phyloP scores from a whole-genome alignment of 305 asterid genomes.

The Solanum hybrid region DNA sequence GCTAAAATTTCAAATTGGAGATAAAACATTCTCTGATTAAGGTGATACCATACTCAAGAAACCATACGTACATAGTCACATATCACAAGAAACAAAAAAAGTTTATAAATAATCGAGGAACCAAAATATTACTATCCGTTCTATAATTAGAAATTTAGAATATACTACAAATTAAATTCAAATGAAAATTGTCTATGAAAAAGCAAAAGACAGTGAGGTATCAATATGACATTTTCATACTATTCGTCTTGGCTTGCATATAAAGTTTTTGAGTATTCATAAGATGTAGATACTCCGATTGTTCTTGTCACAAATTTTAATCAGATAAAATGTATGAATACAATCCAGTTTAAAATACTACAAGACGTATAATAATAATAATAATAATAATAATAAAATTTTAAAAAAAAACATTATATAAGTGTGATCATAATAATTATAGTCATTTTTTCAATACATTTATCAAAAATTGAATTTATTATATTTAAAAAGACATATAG shows the following conservation, averaged over 20 bases:
- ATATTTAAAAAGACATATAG: background rate
- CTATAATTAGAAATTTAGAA: background rate
- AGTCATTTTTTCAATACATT: no score
- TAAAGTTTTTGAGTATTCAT: background rate
- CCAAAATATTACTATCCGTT: background rate
- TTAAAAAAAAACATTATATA: background rate
- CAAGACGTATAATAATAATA: no score
- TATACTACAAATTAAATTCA: background rate
- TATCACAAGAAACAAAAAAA: background rate
- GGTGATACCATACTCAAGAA: accelerated
- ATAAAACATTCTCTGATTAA: accelerated
- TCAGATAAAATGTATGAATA: no score
- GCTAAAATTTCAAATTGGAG: accelerated
- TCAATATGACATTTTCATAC: background rate
- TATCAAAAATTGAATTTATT: no score
- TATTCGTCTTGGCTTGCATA: background rate
- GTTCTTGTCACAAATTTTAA: background rate
- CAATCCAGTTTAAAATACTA: no score
- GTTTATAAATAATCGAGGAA: background rate
- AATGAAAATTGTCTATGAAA: background rate
- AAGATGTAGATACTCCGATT: background rate
- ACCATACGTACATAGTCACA: no score
- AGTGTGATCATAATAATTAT: background rate
- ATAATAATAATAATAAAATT: no score
- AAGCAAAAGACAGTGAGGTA: background rate